These are phyloP conservation scores for Vaccinium vitisidaea DNA, from an alignment of 148 eudicot genomes.

Conservation along the genomic window DNA sequence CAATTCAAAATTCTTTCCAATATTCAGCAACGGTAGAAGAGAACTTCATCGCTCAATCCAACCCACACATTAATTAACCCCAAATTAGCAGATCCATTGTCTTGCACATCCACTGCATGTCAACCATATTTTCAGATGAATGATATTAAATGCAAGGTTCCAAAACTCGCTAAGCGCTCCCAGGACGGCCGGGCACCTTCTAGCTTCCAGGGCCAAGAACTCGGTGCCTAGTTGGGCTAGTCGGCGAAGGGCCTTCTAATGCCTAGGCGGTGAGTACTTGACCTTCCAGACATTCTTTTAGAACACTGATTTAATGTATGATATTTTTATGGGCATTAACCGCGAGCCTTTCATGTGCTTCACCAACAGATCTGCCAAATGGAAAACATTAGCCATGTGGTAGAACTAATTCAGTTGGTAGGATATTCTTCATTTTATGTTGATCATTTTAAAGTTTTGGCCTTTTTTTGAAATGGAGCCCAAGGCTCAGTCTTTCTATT, in stretches of 20 bases:
- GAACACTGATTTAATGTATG: background rate
- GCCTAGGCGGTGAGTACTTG: too few relatives aligned
- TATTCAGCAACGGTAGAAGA: background rate
- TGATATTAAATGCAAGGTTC: background rate
- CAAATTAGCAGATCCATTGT: background rate
- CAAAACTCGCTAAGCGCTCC: too few relatives aligned
- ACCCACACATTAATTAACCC: background rate
- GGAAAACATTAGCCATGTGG: conserved; percentile 5
- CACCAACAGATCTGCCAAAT: conserved; percentile 58
- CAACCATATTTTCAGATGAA: background rate
- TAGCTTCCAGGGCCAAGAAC: too few relatives aligned
- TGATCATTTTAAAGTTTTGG: background rate
- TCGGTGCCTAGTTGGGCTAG: too few relatives aligned
- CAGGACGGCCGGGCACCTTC: too few relatives aligned
- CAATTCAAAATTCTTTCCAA: background rate
- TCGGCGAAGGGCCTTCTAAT: too few relatives aligned
- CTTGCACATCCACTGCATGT: background rate
- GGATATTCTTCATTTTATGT: background rate
- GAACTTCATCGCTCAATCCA: background rate
- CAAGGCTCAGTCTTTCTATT: background rate
- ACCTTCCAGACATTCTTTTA: too few relatives aligned
- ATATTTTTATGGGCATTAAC: conserved; percentile 27
- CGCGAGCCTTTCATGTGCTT: conserved; percentile 95
- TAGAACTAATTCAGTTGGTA: background rate
- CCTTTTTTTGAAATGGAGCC: background rate